A percentile compares a stretch with the other conserved stretches of the same genome.
Evolutionary conservation across 148 eudicot species (phyloP).

Genomic region (Fagopyrum homotropicum): DNA sequence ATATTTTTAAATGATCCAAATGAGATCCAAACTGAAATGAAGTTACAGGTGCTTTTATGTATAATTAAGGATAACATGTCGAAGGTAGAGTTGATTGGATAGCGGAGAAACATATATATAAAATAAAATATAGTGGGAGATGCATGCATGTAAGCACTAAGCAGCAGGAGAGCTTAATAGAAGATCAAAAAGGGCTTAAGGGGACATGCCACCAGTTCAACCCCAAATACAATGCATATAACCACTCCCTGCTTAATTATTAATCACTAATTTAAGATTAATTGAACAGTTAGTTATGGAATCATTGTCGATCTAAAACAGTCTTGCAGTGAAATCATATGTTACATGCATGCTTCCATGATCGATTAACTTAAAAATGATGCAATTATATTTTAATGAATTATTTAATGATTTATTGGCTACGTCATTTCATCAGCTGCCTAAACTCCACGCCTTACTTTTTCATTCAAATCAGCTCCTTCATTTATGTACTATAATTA

Average conservation of each 20-base stretch:
- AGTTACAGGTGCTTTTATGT: too few species aligned
- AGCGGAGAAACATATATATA: background rate
- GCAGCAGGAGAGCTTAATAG: background rate
- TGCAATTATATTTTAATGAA: too few species aligned
- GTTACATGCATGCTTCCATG: background rate
- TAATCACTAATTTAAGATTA: background rate
- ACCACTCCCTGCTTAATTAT: background rate
- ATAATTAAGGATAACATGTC: too few species aligned
- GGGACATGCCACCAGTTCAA: background rate
- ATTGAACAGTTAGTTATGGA: background rate
- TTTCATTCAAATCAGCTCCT: too few species aligned
- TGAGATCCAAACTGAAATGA: too few species aligned
- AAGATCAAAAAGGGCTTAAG: background rate
- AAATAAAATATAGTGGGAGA: background rate
- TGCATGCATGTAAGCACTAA: background rate
- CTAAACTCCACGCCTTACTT: too few species aligned
- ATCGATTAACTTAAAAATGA: too few species aligned
- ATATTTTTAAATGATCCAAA: too few species aligned
- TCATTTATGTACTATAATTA: too few species aligned
- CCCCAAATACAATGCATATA: background rate
- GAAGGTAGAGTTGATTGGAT: too few species aligned
- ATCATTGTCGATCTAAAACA: background rate
- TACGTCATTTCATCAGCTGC: too few species aligned
- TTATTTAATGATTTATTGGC: too few species aligned
- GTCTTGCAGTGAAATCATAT: background rate